These are phyloP conservation scores for Acidomyces sp. DNA, from an alignment of 495 filamentous ascomycete species.

Conservation along the genomic window DNA sequence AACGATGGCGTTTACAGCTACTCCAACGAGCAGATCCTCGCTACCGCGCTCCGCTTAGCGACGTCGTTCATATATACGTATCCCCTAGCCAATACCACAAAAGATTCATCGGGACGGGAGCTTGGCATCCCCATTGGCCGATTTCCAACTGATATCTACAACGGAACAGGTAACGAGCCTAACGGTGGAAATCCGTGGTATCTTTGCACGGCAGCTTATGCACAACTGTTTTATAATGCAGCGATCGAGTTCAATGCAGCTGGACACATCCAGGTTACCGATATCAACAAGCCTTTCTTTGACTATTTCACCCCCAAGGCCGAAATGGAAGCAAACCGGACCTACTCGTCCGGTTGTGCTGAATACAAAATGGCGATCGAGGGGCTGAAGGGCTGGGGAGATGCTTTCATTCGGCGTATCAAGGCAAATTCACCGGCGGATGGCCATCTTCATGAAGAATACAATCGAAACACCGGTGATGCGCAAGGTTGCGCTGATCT, in stretches of 20 bases:
- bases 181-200: slow-evolving; percentile 36
- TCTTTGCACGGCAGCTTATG: slow-evolving; percentile 29
- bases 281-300: slow-evolving; percentile 19
- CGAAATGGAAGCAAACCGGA: slow-evolving; percentile 8
- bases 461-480: slow-evolving; percentile 17
- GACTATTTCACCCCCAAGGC: slow-evolving; percentile 20
- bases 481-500: slow-evolving; percentile 18
- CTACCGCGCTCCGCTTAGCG: slow-evolving; percentile 13
- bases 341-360: slow-evolving; percentile 8
- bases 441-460: slow-evolving; percentile 18
- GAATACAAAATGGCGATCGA: slow-evolving; percentile 12
- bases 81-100: slow-evolving; percentile 17
- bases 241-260: slow-evolving; percentile 12
- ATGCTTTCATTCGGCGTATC: slow-evolving; percentile 20
- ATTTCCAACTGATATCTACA: slow-evolving; percentile 36
- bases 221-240: slow-evolving; percentile 17
- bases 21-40: slow-evolving; percentile 17
- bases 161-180: slow-evolving; percentile 27
- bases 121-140: slow-evolving; percentile 26
- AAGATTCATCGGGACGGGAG: slow-evolving; percentile 2
- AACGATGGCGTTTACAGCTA: slow-evolving; percentile 19
- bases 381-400: slow-evolving; percentile 21
- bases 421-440: slow-evolving; percentile 20
- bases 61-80: slow-evolving; percentile 19
- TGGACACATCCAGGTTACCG: slow-evolving; percentile 14